Evolutionary conservation across 2,329 filamentous ascomycete species (phyloP).

Genomic region (Lecanicillium sp.): DNA sequence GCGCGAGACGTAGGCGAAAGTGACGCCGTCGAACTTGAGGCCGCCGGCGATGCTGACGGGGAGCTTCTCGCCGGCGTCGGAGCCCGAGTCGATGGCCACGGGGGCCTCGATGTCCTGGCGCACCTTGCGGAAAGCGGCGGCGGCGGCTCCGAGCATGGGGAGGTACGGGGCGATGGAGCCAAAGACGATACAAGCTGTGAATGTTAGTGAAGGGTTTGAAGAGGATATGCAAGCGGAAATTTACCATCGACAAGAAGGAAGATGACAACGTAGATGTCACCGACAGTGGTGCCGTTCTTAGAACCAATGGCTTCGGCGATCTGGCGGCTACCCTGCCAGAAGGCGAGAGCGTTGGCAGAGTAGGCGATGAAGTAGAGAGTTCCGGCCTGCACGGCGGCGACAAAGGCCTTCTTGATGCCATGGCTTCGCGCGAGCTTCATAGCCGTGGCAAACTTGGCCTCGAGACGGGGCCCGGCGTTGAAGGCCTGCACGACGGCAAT

Average conservation of each 20-base stretch:
- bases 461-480: slow-evolving; percentile 51
- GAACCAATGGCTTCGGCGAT: slow-evolving; percentile 35
- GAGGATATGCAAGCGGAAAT: slow-evolving; percentile 12
- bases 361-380: slow-evolving; percentile 63
- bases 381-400: slow-evolving; percentile 53
- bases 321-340: slow-evolving; percentile 58
- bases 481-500: slow-evolving; percentile 59
- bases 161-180: slow-evolving; percentile 58
- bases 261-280: slow-evolving; percentile 56
- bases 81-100: slow-evolving; percentile 38
- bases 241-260: slow-evolving; percentile 56
- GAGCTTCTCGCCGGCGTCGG: slow-evolving; percentile 34
- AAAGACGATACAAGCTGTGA: slow-evolving; percentile 51
- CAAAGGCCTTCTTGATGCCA: slow-evolving; percentile 52
- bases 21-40: slow-evolving; percentile 36
- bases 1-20: slow-evolving; percentile 40
- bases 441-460: slow-evolving; percentile 50
- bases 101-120: slow-evolving; percentile 50
- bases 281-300: slow-evolving; percentile 31
- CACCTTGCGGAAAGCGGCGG: slow-evolving; percentile 53
- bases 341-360: slow-evolving; percentile 59
- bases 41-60: slow-evolving; percentile 33
- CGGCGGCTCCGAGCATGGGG: slow-evolving; percentile 53
- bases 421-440: slow-evolving; percentile 44
- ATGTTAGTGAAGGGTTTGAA: slow-evolving; percentile 21